Percentiles rank a stretch among this genome's conserved stretches.
Evolutionary conservation across 1,139 yeast species (phyloP).

Genomic region (Blastobotrys capitulatus): DNA sequence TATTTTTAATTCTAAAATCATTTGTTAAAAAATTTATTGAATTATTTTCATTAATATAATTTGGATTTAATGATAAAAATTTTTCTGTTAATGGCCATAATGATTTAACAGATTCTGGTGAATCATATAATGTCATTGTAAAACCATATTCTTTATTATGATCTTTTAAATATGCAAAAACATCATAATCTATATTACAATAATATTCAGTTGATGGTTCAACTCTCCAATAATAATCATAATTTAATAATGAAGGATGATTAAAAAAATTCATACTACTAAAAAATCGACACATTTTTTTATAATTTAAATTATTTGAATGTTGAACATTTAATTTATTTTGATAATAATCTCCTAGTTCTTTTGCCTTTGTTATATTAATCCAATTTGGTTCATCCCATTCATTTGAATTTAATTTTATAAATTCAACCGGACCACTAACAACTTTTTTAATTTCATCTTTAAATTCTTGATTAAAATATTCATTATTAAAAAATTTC

Average conservation of each 20-base stretch:
- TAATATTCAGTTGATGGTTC: constrained; percentile 68
- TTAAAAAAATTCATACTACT: constrained; percentile 54
- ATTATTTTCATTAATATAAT: constrained; percentile 59
- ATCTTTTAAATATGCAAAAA: constrained; percentile 65
- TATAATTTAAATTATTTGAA: constrained; percentile 57
- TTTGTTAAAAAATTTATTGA: constrained; percentile 73
- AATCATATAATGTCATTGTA: constrained; percentile 61
- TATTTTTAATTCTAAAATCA: constrained; percentile 39
- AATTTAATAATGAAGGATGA: constrained; percentile 52
- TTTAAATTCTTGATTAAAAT: constrained; percentile 56
- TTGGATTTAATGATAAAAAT: constrained; percentile 52
- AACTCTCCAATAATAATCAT: constrained; percentile 69
- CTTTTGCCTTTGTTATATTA: constrained; percentile 40
- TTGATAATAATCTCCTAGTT: constrained; percentile 38
- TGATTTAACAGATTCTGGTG: constrained; percentile 54
- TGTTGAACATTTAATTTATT: constrained; percentile 51
- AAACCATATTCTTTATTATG: constrained; percentile 66
- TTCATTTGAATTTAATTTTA: constrained; percentile 43
- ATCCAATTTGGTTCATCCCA: constrained; percentile 66
- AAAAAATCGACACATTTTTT: constrained; percentile 74
- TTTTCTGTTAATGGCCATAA: constrained; percentile 67
- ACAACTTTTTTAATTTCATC: constrained; percentile 28
- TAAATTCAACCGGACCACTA: constrained; percentile 53
- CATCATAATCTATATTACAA: constrained; percentile 67
- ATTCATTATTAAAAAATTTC: constrained; percentile 68